Evolutionary conservation across 2,329 filamentous ascomycete genomes (phyloP).

Genomic region (Dactylella cylindrospora): DNA sequence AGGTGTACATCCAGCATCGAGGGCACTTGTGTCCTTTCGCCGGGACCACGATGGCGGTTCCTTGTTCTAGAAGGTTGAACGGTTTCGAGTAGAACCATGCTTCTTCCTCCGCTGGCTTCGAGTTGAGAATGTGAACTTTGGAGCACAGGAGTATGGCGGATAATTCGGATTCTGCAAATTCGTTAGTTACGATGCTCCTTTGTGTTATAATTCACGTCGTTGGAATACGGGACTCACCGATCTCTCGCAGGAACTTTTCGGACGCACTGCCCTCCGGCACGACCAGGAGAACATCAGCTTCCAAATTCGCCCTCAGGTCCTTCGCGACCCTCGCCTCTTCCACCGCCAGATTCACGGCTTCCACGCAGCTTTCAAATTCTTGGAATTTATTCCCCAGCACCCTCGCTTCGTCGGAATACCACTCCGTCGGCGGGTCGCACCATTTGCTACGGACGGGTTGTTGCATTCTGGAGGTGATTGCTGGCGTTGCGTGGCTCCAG

Average conservation of each 20-base stretch:
- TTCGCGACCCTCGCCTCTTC: constrained; percentile 73
- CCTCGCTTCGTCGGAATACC: constrained; percentile 35
- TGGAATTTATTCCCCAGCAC: constrained; percentile 40
- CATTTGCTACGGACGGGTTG: constrained; percentile 25
- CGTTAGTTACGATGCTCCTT: constrained; percentile 50
- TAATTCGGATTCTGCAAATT: constrained; percentile 49
- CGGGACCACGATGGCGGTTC: constrained; percentile 51
- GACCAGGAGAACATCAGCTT: constrained; percentile 67
- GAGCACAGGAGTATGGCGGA: constrained; percentile 38
- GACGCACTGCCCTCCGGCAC: constrained; percentile 53
- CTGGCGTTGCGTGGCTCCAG: constrained; percentile 44
- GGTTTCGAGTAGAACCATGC: constrained; percentile 54
- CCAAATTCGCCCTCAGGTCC: constrained; percentile 56
- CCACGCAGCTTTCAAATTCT: constrained; percentile 60
- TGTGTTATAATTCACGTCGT: constrained; percentile 50
- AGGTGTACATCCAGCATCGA: constrained; percentile 84
- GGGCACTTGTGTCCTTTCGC: constrained; percentile 70
- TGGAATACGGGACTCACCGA: constrained; percentile 51
- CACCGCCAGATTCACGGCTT: constrained; percentile 71
- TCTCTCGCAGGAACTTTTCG: constrained; percentile 52
- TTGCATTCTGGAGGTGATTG: constrained; percentile 42
- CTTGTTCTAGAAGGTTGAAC: constrained; percentile 42
- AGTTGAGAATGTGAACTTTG: constrained; percentile 50
- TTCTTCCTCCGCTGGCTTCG: constrained; percentile 49
- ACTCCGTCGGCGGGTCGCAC: constrained; percentile 22